Evolutionary conservation across 441 rosid species (phyloP), one percentile per base, ranked within the genome.

Genomic region (Arabidopsis lyrata): DNA sequence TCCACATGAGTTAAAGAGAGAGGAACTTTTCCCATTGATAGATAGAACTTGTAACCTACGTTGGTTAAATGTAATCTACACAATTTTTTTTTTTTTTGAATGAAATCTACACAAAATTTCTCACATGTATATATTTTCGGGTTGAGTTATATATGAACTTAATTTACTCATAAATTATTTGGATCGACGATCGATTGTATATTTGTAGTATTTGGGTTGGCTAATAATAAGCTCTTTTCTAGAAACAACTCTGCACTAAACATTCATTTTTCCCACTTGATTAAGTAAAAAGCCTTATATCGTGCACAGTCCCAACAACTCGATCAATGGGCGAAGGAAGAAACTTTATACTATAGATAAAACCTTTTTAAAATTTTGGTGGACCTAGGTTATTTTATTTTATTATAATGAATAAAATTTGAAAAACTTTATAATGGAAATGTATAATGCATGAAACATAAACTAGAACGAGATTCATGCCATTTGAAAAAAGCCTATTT

Each of bases 221-320:
- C 20, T 60, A 59, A 61, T 16, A 57, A 18, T 29, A 49, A 8
- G 53, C 29, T 50, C 8, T 13, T 72, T 63, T 63, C 64, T 73
- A 73, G 70, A 73, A 73, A 54, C 77, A 73, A 73, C 49, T 73
- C 8, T 44, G 57, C 64, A 63, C 55, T 72, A 53, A 55, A 54
- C 38, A 63, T 63, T 44, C 64, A 63, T 52, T 72, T 29, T 24
- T 32, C 29, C 64, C 70, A 63, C 70, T 71, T 54, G 64, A 54
- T 44, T 63, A 16, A 32, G 70, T 35, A 53, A 63, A 72, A 63
- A 63, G 63, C 64, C 47, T 45, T 38, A 45, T 53, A 65, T 41
- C 31, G 49, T 72, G 76, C 70, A 72, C 49, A 72, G 76, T 72
- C 47, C 64, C 52, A 54, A 54, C 63, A 72, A 63, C 70, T 54